Conservation (phyloP, 1,139 yeast genomes). For the Saccharomyces hybrid region DNA sequence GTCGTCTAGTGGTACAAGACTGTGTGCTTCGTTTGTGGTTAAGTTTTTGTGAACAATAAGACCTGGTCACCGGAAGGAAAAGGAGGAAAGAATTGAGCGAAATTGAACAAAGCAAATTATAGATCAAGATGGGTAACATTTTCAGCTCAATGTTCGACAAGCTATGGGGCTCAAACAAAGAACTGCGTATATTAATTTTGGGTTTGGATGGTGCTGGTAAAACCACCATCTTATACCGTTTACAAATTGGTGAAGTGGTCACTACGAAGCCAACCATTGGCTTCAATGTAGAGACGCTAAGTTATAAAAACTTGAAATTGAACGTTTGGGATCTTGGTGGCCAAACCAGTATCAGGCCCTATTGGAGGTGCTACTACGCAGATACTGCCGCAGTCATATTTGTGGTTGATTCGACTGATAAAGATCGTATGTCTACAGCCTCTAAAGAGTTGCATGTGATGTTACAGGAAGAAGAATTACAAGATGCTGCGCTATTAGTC, state of each 20-base stretch:
- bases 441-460: slow-evolving; percentile 83
- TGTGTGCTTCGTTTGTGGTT: neutral
- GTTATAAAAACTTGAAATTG: slow-evolving; percentile 81
- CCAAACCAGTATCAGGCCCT: slow-evolving; percentile 92
- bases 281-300: slow-evolving; percentile 90
- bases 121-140: slow-evolving; percentile 60
- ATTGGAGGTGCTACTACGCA: slow-evolving; percentile 96
- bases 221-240: slow-evolving; percentile 84
- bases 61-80: neutral
- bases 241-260: slow-evolving; percentile 90
- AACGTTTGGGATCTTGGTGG: slow-evolving; percentile 95
- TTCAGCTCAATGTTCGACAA: slow-evolving; percentile 80
- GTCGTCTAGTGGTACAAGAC: neutral
- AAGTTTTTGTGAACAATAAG: neutral
- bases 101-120: neutral
- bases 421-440: slow-evolving; percentile 83
- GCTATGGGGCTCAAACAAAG: slow-evolving; percentile 86
- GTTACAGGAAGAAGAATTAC: slow-evolving; percentile 87
- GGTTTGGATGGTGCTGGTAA: slow-evolving; percentile 98
- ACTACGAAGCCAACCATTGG: slow-evolving; percentile 96
- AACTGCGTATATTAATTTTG: slow-evolving; percentile 80
- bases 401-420: slow-evolving; percentile 95
- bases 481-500: slow-evolving; percentile 83
- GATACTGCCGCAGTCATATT: slow-evolving; percentile 94
- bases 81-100: neutral